Base-by-base conservation (phyloP, 148 eudicot species). In the Nyssa sinensis region DNA sequence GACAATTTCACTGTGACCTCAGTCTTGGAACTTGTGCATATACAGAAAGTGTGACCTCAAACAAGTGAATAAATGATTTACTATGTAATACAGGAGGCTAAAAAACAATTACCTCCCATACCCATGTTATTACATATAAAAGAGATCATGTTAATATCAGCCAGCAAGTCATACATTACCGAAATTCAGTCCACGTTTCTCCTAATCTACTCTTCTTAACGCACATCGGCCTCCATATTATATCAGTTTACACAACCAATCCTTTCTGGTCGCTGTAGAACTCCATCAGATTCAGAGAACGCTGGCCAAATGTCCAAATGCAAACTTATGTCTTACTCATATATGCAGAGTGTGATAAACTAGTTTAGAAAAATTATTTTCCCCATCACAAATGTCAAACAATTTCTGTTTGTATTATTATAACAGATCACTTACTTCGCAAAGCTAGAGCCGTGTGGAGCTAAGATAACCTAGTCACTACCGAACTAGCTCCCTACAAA, bases 31-130 rank as follows among this genome's bases (percentile, higher is more conserved):
- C 30, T 28, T 14, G 41, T 62, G 41, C 32, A 29, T 62, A 33
- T 73, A 29, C 17, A 25, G 27, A 25, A 30, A 62, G 60, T 59
- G 62, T 69, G n/a, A 44, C 69, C 64, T 59, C 74, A 70, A 29
- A 34, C 14, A 59, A 35, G 7, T 2, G 62, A 41, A 62, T 44
- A 69, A 70, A 39, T 23, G 25, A 34, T 51, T 49, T 44, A 27
- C 62, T 69, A 33, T n/a, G 24, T 28, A 41, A 32, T 51, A 37
- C 65, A 75, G 8, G 7, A 49, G 62, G 27, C 65, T 62, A 44
- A 28, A 39, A 72, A 75, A 69, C 7, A 25, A 29, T 47, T 13
- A 60, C 31, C 59, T 55, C 23, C 34, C 4, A 59, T 21, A 10
- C 27, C 30, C 24, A 51, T 27, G 58, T 64, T 9, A 11, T 35